Percentiles rank a stretch among this genome's conserved stretches.
Conservation (phyloP, 768 basidiomycete genomes). For the Mrakia gelida region DNA sequence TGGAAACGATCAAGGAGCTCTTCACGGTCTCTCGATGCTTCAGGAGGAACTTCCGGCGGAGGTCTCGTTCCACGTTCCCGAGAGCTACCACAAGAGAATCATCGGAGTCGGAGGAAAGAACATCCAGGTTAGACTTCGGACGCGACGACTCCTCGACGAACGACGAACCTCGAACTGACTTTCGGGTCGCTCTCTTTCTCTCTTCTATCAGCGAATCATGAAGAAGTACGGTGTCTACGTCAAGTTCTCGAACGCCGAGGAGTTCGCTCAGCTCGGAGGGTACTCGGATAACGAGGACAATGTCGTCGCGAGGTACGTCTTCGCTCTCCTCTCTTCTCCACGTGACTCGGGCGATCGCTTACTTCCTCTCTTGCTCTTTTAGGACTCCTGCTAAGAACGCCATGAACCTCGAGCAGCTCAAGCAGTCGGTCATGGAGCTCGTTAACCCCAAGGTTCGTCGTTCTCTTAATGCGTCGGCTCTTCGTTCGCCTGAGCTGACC, state of each 20-base stretch:
- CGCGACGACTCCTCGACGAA: neutral
- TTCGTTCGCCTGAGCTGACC: slow-evolving; percentile 8
- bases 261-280: slow-evolving; percentile 88
- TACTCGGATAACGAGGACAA: slow-evolving; percentile 98
- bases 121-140: slow-evolving; percentile 56
- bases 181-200: neutral
- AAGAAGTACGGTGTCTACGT: slow-evolving; percentile 99
- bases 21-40: slow-evolving; percentile 80
- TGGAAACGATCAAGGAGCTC: slow-evolving; percentile 73
- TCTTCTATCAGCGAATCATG: slow-evolving; percentile 67
- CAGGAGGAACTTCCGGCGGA: slow-evolving; percentile 98
- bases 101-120: slow-evolving; percentile 97
- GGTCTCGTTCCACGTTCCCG: slow-evolving; percentile 97
- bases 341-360: neutral
- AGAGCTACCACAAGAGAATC: slow-evolving; percentile 96
- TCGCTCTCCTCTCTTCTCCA: neutral
- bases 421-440: slow-evolving; percentile 94
- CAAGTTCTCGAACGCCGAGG: slow-evolving; percentile 97
- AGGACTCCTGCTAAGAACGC: slow-evolving; percentile 82
- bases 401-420: slow-evolving; percentile 87
- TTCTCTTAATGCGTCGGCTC: neutral
- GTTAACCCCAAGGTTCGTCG: slow-evolving; percentile 82
- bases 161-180: neutral
- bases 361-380: neutral
- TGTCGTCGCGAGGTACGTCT: slow-evolving; percentile 64